Evolutionary conservation across 768 basidiomycete species (phyloP), one percentile per base, ranked within the genome.

Genomic region (Hygrophoropsis aurantiaca): DNA sequence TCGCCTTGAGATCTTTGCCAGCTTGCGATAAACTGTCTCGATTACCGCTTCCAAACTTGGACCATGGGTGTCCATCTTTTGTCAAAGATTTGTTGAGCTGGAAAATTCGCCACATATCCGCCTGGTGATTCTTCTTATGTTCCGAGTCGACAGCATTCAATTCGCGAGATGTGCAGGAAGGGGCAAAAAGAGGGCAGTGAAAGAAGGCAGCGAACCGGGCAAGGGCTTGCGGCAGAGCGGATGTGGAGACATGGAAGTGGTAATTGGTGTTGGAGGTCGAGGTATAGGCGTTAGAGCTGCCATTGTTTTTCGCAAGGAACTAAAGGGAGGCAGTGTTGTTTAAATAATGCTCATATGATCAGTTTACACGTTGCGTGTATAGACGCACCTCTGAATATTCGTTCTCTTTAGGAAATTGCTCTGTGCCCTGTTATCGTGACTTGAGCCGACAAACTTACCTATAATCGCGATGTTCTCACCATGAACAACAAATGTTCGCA

Each of bases 401-500:
- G 59, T 97, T 98, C 66, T 99, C 97, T 46, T 79, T 76, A 3
- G 93, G 92, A 66, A 85, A 95, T 62, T 82, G 81, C 54, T 83
- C 80, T 9, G 87, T 91, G 16, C 90, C 89, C 89, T 91, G 45
- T 24, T 25, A 50, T 33, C 19, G 30, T 27, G 35, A 19, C 44
- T 19, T 54, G 25, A 46, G 20, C 23, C 44, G 44, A 10, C 1
- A 42, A 13, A 24, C 10, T 10, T 2, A 13, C 38, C 1, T 10
- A 20, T 11, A 32, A 36, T 7, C 26, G 38, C 32, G 26, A 5
- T 25, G 7, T 4, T 65, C 83, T 51, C 57, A 93, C 94, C 85
- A 99, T 91, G 69, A 99, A 99, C 51, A 97, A 68, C 40, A 99
- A 63, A 66, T 99, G 95, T 64, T 99, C 95, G 69, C 94, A 94